phyloP scores from a whole-genome alignment of 495 filamentous ascomycete genomes.

The Penicillium verhagenii region DNA sequence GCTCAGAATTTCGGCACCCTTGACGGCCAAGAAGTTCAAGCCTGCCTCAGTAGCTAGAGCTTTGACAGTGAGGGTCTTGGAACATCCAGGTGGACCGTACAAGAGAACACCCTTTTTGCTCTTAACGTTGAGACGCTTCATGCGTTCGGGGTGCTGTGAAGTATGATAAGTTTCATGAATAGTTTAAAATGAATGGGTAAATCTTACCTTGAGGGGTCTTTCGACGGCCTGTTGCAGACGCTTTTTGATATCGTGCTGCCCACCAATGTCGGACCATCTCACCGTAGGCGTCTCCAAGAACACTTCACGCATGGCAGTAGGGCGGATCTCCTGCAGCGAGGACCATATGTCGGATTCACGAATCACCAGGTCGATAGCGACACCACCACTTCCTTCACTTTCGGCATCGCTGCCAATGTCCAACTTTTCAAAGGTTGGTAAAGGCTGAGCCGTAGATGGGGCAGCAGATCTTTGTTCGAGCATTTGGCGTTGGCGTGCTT shows the following conservation, averaged over 20 bases:
- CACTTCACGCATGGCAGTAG: slow-evolving; percentile 87
- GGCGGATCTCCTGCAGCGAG: slow-evolving; percentile 60
- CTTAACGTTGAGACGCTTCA: slow-evolving; percentile 58
- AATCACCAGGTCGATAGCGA: slow-evolving; percentile 27
- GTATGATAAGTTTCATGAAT: slow-evolving; percentile 6
- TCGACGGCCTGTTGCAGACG: slow-evolving; percentile 62
- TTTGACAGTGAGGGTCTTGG: slow-evolving; percentile 91
- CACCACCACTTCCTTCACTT: slow-evolving; percentile 5
- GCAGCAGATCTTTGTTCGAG: slow-evolving; percentile 5
- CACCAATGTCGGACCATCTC: slow-evolving; percentile 87
- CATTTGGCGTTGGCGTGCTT: slow-evolving; percentile 37
- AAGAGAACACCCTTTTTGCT: slow-evolving; percentile 83
- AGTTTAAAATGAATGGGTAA: not conserved
- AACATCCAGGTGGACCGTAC: slow-evolving; percentile 94
- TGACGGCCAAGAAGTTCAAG: slow-evolving; percentile 92
- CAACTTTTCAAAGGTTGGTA: not conserved
- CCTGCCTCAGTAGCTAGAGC: slow-evolving; percentile 89
- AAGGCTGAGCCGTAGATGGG: not conserved
- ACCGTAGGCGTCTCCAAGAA: slow-evolving; percentile 86
- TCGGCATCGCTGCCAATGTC: not conserved
- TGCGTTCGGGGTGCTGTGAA: slow-evolving; percentile 56
- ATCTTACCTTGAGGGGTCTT: slow-evolving; percentile 61
- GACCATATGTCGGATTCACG: slow-evolving; percentile 51
- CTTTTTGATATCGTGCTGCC: slow-evolving; percentile 77
- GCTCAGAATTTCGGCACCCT: slow-evolving; percentile 91